A percentile compares a stretch with the other conserved stretches of the same genome.
phyloP scores from a whole-genome alignment of 495 filamentous ascomycete species.

The Penicillium cataractarum region DNA sequence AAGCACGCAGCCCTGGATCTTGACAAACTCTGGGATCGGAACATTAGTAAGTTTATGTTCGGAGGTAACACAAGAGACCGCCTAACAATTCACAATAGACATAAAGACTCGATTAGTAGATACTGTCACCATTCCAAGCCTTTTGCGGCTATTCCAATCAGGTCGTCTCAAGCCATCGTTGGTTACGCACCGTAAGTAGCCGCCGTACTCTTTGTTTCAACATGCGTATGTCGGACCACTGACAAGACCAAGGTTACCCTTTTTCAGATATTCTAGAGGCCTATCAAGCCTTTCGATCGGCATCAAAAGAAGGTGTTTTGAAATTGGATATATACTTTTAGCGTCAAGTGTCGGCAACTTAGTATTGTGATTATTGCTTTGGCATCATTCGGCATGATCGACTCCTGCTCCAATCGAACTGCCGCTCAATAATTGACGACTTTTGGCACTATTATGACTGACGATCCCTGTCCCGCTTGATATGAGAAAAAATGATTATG shows the following conservation, averaged over 20 bases:
- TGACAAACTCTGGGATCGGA: conserved; percentile 44
- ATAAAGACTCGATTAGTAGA: conserved; percentile 12
- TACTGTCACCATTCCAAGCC: conserved; percentile 5
- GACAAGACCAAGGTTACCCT: neutral
- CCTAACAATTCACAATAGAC: neutral
- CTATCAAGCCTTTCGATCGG: conserved; percentile 6
- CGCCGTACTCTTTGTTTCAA: neutral
- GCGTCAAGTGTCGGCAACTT: no score
- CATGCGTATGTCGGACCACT: neutral
- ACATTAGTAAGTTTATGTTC: conserved; percentile 38
- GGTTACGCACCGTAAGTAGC: conserved; percentile 6
- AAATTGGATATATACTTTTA: no score
- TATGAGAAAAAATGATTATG: no score
- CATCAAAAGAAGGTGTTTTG: conserved; percentile 8
- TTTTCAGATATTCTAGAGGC: conserved; percentile 6
- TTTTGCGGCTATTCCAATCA: conserved; percentile 3
- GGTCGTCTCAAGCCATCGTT: conserved; percentile 5
- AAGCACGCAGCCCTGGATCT: conserved; percentile 41
- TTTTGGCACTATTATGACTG: no score
- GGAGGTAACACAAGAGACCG: neutral
- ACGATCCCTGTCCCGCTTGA: no score
- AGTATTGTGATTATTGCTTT: no score
- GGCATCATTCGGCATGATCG: no score
- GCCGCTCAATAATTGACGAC: no score
- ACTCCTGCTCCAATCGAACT: no score